A percentile compares a stretch with the other conserved stretches of the same genome.
These are phyloP conservation scores for Capsicum chinense DNA, from an alignment of 257 asterid species.

Conservation along the genomic window DNA sequence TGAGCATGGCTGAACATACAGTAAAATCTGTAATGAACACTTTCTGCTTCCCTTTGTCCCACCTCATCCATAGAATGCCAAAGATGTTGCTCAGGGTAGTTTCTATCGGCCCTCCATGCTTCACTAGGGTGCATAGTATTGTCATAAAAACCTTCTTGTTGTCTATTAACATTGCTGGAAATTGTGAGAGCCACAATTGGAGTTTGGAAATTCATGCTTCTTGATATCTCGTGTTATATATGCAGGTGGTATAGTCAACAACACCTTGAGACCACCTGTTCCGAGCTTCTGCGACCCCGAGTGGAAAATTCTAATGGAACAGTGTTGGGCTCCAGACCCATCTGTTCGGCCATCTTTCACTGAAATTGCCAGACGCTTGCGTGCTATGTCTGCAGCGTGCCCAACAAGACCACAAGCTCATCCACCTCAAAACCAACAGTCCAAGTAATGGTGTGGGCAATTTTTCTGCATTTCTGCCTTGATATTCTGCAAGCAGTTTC, in stretches of 20 bases:
- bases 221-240: constrained; percentile 7
- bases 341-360: constrained; percentile 76
- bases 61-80: not conserved
- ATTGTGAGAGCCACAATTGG: not conserved
- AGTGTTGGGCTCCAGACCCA: constrained; percentile 97
- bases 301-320: constrained; percentile 90
- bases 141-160: not conserved
- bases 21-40: not conserved
- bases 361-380: constrained; percentile 78
- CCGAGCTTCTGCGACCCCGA: constrained; percentile 79
- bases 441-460: constrained; percentile 44
- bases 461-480: not conserved
- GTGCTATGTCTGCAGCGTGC: constrained; percentile 64
- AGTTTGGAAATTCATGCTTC: not conserved
- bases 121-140: not conserved
- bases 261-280: constrained; percentile 79
- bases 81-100: not conserved
- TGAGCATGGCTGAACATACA: not conserved
- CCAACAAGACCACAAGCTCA: constrained; percentile 50
- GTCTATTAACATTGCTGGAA: not conserved
- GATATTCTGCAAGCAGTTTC: not conserved
- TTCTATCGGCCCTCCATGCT: not conserved
- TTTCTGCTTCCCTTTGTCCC: constrained; percentile 6
- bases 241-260: constrained; percentile 89
- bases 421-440: constrained; percentile 46